Base-by-base conservation (phyloP, 2,329 filamentous ascomycete species). In the Cercospora berteroae region DNA sequence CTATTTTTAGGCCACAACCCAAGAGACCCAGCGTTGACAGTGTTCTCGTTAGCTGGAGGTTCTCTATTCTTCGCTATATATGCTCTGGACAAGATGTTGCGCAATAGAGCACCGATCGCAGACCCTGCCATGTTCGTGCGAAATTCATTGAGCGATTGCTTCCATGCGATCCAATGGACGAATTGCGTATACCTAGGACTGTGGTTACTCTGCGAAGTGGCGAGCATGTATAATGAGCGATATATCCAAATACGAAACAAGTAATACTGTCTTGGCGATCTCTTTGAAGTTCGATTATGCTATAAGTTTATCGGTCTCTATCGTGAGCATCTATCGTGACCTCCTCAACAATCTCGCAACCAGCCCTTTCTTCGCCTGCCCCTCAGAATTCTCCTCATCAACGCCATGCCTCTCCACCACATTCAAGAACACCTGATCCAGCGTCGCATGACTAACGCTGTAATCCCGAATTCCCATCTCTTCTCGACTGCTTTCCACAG, bases 341-440 rank as follows among this genome's bases (percentile, higher is more conserved):
- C 60, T 44, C 8, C 2, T 63, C 9, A 63, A 33, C 7, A 55
- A 8, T 3, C 60, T 36, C 9, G 9, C n/a, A 1, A 42, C 44
- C n/a, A 63, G 29, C 1, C 60, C 60, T 18, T 56, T 55, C 44
- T 29, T 48, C 31, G n/a, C 27, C 42, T 8, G 16, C 3, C 27
- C 48, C 13, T 55, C 39, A 9, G 44, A 31, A 48, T 71, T 71
- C 62, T 70, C 69, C 59, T 69, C 70, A 66, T 69, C 67, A 36
- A 70, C 67, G 2, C 67, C 69, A 65, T 72, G 68, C 44, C 65
- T 64, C 1, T 89, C 89, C 8, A 96, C 92, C 75, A 96, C 93
- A 33, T 86, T 86, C 77, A 96, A 79, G 78, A 97, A 97, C 0
- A 96, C 92, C 79, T 96, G 91, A 76, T 97, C 93, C 55, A 96